These are phyloP conservation scores for Arachis stenosperma DNA, from an alignment of 306 rosid genomes.

Conservation along the genomic window DNA sequence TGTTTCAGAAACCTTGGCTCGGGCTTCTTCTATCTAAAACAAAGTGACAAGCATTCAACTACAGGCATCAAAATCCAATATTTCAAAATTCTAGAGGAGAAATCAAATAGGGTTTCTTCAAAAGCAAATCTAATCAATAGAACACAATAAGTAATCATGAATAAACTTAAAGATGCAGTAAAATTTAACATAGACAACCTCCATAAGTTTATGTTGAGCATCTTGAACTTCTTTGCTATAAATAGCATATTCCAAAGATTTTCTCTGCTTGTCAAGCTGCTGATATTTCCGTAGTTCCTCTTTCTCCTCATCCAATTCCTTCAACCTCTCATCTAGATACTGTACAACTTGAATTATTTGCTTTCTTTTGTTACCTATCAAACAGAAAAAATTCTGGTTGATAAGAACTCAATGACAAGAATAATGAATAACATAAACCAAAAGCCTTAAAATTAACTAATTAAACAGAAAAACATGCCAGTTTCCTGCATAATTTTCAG, in stretches of 20 bases:
- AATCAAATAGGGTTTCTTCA: conserved; percentile 3
- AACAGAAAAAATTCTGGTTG: conserved; percentile 38
- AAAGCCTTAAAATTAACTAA: conserved; percentile 2
- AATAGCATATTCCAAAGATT: conserved; percentile 86
- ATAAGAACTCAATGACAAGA: conserved; percentile 19
- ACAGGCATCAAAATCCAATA: conserved; percentile 32
- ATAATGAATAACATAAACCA: conserved; percentile 21
- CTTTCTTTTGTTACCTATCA: conserved; percentile 82
- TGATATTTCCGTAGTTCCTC: conserved; percentile 94
- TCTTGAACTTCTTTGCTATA: conserved; percentile 88
- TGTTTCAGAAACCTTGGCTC: conserved; percentile 78
- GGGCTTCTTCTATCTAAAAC: conserved; percentile 82
- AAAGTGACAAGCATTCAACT: conserved; percentile 34
- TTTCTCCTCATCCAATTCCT: conserved; percentile 95
- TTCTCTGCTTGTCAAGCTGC: conserved; percentile 91
- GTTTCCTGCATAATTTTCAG: conserved; percentile 98
- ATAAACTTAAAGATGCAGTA: conserved; percentile 18
- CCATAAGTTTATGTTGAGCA: conserved; percentile 83
- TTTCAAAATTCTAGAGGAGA: conserved; percentile 6
- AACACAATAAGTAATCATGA: conserved; percentile 14
- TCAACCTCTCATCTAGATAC: conserved; percentile 93
- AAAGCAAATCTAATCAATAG: conserved; percentile 1
- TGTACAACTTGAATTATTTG: conserved; percentile 99
- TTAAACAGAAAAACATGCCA: conserved; percentile 50
- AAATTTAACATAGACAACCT: conserved; percentile 60